phyloP scores from a whole-genome alignment of 2,329 filamentous ascomycete species.

The Aaosphaeria pasadenensis region DNA sequence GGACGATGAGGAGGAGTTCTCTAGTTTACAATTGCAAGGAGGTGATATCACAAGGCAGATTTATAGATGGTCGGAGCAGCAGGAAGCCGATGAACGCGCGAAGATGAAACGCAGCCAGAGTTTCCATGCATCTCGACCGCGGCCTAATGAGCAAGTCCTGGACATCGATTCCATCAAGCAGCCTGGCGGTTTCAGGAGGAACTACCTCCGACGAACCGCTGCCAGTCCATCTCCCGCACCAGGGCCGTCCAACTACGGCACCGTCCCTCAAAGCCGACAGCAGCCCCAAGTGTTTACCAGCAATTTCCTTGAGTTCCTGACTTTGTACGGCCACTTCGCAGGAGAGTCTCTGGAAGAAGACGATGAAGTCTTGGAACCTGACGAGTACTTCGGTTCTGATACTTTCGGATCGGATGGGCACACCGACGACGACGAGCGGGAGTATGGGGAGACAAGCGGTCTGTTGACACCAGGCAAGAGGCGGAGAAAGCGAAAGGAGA shows the following conservation, averaged over 20 bases:
- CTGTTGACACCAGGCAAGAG: conserved; percentile 67
- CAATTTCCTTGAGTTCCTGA: conserved; percentile 94
- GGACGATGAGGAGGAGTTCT: conserved; percentile 70
- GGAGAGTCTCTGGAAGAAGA: conserved; percentile 97
- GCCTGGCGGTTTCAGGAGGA: conserved; percentile 87
- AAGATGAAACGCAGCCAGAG: conserved; percentile 79
- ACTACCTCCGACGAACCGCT: conserved; percentile 78
- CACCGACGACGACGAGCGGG: conserved; percentile 63
- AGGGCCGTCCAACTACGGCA: conserved; percentile 44
- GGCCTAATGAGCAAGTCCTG: conserved; percentile 74
- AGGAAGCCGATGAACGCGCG: conserved; percentile 62
- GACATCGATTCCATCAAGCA: conserved; percentile 90
- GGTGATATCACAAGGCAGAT: conserved; percentile 93
- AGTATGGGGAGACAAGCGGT: conserved; percentile 84
- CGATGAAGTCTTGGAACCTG: conserved; percentile 79
- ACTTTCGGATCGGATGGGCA: conserved; percentile 57
- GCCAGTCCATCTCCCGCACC: conserved; percentile 56
- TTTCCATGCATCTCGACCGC: conserved; percentile 73
- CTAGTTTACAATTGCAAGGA: conserved; percentile 86
- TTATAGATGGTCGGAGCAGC: conserved; percentile 94
- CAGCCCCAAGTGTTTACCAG: conserved; percentile 61
- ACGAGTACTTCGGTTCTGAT: conserved; percentile 89
- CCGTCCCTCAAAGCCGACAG: conserved; percentile 18
- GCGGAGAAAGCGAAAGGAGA: conserved; percentile 73
- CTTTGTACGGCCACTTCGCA: conserved; percentile 94